phyloP scores from a whole-genome alignment of 768 basidiomycete genomes.

The Pisolithus tinctorius region DNA sequence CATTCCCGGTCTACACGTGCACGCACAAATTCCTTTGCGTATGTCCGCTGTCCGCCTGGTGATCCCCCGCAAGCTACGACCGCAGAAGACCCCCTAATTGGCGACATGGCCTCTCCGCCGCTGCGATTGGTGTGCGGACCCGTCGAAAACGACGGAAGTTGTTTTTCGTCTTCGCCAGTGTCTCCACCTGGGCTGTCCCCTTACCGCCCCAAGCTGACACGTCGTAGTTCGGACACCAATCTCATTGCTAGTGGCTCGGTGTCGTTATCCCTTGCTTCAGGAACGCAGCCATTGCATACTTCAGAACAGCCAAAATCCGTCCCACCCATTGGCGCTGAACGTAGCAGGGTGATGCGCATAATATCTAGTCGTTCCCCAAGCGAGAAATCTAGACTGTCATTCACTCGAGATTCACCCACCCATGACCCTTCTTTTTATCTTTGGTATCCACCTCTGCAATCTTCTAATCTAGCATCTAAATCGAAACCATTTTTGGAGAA shows the following conservation, averaged over 20 bases:
- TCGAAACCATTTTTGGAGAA: conserved; percentile 1
- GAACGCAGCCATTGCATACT: conserved; percentile 19
- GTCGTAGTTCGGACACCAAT: conserved; percentile 4
- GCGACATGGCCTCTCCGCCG: not conserved
- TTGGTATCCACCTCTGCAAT: conserved; percentile 8
- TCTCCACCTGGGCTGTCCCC: conserved; percentile 19
- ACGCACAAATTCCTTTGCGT: conserved; percentile 10
- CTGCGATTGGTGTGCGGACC: conserved; percentile 1
- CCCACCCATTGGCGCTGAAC: conserved; percentile 25
- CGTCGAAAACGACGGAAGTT: not conserved
- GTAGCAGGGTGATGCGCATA: conserved; percentile 17
- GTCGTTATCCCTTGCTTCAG: conserved; percentile 19
- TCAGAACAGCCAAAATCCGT: conserved; percentile 17
- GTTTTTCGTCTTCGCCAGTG: not conserved
- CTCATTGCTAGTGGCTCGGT: conserved; percentile 6
- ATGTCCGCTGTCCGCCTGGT: conserved; percentile 12
- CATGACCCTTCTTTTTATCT: not conserved
- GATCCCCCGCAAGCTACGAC: conserved; percentile 16
- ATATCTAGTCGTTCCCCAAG: conserved; percentile 6
- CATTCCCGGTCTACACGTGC: conserved; percentile 11
- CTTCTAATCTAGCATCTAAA: conserved; percentile 2
- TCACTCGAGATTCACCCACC: not conserved
- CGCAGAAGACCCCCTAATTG: not conserved
- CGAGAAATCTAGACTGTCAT: conserved; percentile 1
- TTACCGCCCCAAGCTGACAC: conserved; percentile 6